Percentiles rank a stretch among this genome's conserved stretches.
phyloP scores from a whole-genome alignment of 176 grass and related monocot species.

The Dendrocalamus sinicus region DNA sequence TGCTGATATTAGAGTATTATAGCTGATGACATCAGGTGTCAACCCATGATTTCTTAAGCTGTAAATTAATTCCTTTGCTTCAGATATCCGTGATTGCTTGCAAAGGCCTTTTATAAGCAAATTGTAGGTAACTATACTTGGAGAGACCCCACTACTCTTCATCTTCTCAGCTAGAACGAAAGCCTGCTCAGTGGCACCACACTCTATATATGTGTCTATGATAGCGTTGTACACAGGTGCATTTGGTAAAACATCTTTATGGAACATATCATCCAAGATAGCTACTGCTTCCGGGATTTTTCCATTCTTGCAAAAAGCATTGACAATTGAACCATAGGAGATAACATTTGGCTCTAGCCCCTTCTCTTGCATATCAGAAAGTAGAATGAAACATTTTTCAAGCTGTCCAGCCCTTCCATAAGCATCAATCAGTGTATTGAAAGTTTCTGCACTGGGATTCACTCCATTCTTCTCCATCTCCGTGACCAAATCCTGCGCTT shows the following conservation, averaged over 20 bases:
- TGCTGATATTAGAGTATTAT: constrained; percentile 66
- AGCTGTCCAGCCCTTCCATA: constrained; percentile 57
- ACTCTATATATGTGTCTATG: constrained; percentile 60
- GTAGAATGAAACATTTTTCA: constrained; percentile 53
- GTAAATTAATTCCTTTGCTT: constrained; percentile 57
- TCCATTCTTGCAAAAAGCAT: constrained; percentile 67
- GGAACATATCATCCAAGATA: constrained; percentile 62
- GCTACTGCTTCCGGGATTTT: constrained; percentile 68
- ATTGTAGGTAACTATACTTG: constrained; percentile 70
- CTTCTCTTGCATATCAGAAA: constrained; percentile 60
- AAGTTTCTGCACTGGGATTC: constrained; percentile 49
- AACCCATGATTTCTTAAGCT: constrained; percentile 48
- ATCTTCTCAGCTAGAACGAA: constrained; percentile 50
- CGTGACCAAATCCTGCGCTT: constrained; percentile 55
- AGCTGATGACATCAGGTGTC: constrained; percentile 62
- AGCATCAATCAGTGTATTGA: constrained; percentile 60
- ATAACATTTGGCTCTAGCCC: constrained; percentile 55
- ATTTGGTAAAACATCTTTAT: constrained; percentile 64
- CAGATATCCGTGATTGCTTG: constrained; percentile 43
- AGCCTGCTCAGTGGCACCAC: constrained; percentile 44
- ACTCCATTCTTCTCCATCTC: constrained; percentile 61
- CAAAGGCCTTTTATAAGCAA: constrained; percentile 68
- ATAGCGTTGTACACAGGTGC: constrained; percentile 63
- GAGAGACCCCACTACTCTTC: constrained; percentile 57
- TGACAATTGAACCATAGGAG: constrained; percentile 69